Evolutionary conservation across 768 basidiomycete genomes (phyloP), one percentile per base, ranked within the genome.

Genomic region (Kwoniella bestiolae): DNA sequence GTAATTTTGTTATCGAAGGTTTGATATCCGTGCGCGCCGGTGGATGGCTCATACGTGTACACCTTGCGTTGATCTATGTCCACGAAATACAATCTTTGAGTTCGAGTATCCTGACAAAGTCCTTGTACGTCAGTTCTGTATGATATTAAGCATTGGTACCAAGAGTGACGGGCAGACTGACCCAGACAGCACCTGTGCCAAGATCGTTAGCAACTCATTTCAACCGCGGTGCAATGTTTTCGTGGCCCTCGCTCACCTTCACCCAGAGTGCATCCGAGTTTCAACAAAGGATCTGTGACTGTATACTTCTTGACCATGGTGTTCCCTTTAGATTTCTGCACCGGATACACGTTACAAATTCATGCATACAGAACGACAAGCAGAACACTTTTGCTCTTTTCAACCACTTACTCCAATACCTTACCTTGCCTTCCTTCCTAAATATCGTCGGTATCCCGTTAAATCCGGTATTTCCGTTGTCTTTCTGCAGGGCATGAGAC

Each of bases 31-130:
- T 61, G 21, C 18, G 49, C 25, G 11, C 65, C 60, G 7, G 23
- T 56, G 23, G 32, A 31, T 0, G 65, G 65, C 21, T 67, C 65
- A 28, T 61, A 67, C 5, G 65, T 67, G 50, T 67, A 67, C 26
- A 67, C 38, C 25, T 62, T 60, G 21, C 35, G 9, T 18, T 56
- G 32, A 21, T 61, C 65, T 6, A 67, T 67, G 38, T 67, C 65
- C 12, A 67, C 65, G 41, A 61, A 67, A 49, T 61, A 67, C 11
- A 67, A 32, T 50, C 60, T 53, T 34, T 62, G 50, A 1, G 3
- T 56, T 12, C 49, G 21, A n/a, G 65, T 46, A 21, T 67, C 65
- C 65, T 67, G n/a, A 34, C 25, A 53, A 8, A 25, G 11, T 26
- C n/a, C 34, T 35, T 16, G 16, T 2, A 8, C 1, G 14, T 26